These are phyloP conservation scores for Cocos nucifera DNA, from an alignment of 176 grass and related monocot genomes.

Conservation along the genomic window DNA sequence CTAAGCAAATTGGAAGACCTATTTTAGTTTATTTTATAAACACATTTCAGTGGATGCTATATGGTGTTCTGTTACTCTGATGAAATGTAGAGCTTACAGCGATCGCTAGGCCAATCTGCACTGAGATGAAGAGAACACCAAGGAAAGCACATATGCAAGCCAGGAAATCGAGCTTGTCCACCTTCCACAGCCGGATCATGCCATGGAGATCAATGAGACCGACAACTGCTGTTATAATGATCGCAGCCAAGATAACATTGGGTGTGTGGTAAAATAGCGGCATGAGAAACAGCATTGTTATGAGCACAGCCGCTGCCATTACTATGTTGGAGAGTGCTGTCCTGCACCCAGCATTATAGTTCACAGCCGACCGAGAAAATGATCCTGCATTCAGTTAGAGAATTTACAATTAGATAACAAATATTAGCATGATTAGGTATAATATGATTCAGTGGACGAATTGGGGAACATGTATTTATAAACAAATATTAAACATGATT, in stretches of 20 bases:
- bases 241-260: constrained; percentile 87
- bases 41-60: too few relatives aligned
- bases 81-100: constrained; percentile 34
- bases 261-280: constrained; percentile 95
- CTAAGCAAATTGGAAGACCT: too few relatives aligned
- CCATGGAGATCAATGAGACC: constrained; percentile 81
- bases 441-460: too few relatives aligned
- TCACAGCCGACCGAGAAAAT: constrained; percentile 90
- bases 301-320: constrained; percentile 75
- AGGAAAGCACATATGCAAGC: constrained; percentile 77
- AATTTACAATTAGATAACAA: too few relatives aligned
- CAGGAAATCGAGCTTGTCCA: constrained; percentile 90
- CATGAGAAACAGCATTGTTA: constrained; percentile 97
- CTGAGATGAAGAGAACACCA: constrained; percentile 82
- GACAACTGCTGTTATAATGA: constrained; percentile 89
- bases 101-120: constrained; percentile 71
- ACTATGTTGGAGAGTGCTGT: constrained; percentile 91
- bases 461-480: too few relatives aligned
- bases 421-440: too few relatives aligned
- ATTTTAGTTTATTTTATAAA: too few relatives aligned
- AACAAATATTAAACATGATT: too few relatives aligned
- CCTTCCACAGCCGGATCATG: constrained; percentile 66
- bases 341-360: constrained; percentile 87
- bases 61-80: background rate
- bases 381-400: constrained; percentile 30